Conservation (phyloP, 1,284 basidiomycete species). For the Malassezia slooffiae region DNA sequence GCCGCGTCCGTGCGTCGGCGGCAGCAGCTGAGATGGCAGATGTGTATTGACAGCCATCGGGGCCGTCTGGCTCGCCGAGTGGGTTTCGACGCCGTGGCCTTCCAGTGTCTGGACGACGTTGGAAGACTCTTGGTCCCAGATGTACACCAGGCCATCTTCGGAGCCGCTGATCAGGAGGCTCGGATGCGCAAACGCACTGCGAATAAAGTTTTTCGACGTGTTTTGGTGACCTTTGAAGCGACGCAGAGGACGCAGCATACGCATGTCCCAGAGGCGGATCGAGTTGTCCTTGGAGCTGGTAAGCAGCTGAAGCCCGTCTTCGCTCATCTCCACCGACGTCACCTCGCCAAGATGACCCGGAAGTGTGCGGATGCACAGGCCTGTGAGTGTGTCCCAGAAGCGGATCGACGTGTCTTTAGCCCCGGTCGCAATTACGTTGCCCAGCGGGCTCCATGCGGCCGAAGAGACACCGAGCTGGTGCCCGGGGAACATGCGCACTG, state of each 20-base stretch:
- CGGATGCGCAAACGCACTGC: slow-evolving; percentile 48
- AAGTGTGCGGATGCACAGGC: slow-evolving; percentile 48
- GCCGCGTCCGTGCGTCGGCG: too few relatives aligned
- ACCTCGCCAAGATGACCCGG: slow-evolving; percentile 50
- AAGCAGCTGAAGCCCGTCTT: slow-evolving; percentile 48
- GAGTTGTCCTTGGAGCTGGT: slow-evolving; percentile 51
- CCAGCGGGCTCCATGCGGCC: slow-evolving; percentile 49
- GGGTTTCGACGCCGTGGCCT: slow-evolving; percentile 28
- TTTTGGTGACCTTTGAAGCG: slow-evolving; percentile 52
- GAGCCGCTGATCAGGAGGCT: slow-evolving; percentile 49
- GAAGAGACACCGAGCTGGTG: slow-evolving; percentile 49
- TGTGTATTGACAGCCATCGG: too few relatives aligned
- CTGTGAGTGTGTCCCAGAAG: slow-evolving; percentile 51
- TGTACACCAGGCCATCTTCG: slow-evolving; percentile 47
- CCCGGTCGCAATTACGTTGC: slow-evolving; percentile 49
- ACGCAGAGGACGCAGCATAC: slow-evolving; percentile 45
- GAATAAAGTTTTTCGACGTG: slow-evolving; percentile 51
- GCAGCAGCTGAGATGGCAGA: too few relatives aligned
- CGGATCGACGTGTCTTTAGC: slow-evolving; percentile 51
- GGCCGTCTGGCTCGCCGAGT: slow-evolving; percentile 1
- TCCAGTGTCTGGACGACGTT: slow-evolving; percentile 43
- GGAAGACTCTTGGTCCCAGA: slow-evolving; percentile 43
- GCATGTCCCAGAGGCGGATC: slow-evolving; percentile 40
- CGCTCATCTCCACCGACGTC: slow-evolving; percentile 50
- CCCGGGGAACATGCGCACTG: slow-evolving; percentile 51